Percentiles rank a stretch among this genome's conserved stretches.
These are phyloP conservation scores for Salisapilia sapeloensis DNA, from an alignment of 352 stramenopile species.

Conservation along the genomic window DNA sequence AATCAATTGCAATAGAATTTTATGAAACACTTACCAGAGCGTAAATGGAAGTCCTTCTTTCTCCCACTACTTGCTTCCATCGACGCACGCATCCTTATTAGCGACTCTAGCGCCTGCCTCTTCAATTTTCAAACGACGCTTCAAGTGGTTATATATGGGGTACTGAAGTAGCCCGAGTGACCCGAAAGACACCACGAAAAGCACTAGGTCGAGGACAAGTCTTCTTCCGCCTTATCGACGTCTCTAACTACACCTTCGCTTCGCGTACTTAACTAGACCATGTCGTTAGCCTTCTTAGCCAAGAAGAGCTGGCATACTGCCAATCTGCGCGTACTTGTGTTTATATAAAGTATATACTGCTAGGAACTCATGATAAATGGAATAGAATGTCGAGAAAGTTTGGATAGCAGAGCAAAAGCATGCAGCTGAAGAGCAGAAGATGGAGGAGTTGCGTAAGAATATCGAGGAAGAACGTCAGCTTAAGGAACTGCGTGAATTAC, in stretches of 20 bases:
- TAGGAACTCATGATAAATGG: neutral
- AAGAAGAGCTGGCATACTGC: constrained; percentile 97
- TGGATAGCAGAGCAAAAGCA: constrained; percentile 94
- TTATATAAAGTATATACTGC: neutral
- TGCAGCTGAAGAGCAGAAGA: constrained; percentile 84
- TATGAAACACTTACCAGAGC: neutral
- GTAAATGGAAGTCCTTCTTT: neutral
- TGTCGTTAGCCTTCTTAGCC: constrained; percentile 86
- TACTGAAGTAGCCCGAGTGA: neutral
- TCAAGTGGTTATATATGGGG: neutral
- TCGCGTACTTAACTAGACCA: constrained; percentile 7
- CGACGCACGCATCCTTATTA: neutral
- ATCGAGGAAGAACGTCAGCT: constrained; percentile 92
- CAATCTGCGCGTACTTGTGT: constrained; percentile 73
- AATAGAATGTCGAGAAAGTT: constrained; percentile 94
- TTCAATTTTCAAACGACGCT: neutral
- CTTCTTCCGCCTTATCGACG: constrained; percentile 2
- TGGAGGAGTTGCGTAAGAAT: constrained; percentile 90
- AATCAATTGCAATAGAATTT: neutral
- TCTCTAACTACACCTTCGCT: neutral
- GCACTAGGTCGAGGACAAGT: neutral
- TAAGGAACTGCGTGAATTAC: constrained; percentile 87
- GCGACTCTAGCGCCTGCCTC: neutral
- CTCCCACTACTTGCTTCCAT: neutral
- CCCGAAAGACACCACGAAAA: neutral